Evolutionary conservation across 352 stramenopile species (phyloP), one percentile per base, ranked within the genome.

Genomic region (Pythium dissotocum): DNA sequence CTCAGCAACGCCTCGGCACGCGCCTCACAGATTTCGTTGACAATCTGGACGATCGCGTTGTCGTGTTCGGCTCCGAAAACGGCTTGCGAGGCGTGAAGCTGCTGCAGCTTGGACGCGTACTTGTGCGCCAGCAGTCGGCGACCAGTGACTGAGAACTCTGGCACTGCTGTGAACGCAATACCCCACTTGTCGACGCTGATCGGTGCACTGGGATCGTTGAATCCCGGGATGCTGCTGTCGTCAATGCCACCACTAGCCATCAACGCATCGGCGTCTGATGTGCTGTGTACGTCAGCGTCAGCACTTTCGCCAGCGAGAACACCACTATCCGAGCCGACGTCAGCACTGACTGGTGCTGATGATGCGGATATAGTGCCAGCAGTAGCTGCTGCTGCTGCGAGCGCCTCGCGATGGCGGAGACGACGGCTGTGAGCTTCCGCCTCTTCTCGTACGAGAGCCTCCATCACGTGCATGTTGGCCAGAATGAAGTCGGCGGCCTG

Each of bases 401-500:
- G 30, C 4, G 65, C 61, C 36, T 89, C 77, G 7, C 82, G 80
- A 35, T 88, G 83, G 4, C 82, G 75, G 18, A 74, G 56, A 1
- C 84, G 80, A 9, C 85, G 79, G n/a, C 62, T 75, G 18, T 82
- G 67, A 0, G 67, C 63, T 28, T 94, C 88, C 5, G 75, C 64
- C 70, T 94, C 88, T 74, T 94, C 87, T 7, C 83, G 82, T 30
- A 95, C 77, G 8, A 96, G 76, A 9, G 74, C 72, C 54, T 94
- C 85, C 75, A 96, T 94, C 6, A 78, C 77, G 55, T 95, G 76
- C 82, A 94, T 91, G 70, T 96, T 94, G 18, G 82, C 79, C 4
- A 96, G 69, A 69, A 96, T 91, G 32, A 87, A 96, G 63, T 96
- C 87, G 0, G 85, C 85, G 9, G 87, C 84, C 58, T 92, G 78